Percentiles rank a stretch among this genome's conserved stretches.
Evolutionary conservation across 164 flowering plant genomes (phyloP).

Genomic region (Chloranthus sessilifolius): DNA sequence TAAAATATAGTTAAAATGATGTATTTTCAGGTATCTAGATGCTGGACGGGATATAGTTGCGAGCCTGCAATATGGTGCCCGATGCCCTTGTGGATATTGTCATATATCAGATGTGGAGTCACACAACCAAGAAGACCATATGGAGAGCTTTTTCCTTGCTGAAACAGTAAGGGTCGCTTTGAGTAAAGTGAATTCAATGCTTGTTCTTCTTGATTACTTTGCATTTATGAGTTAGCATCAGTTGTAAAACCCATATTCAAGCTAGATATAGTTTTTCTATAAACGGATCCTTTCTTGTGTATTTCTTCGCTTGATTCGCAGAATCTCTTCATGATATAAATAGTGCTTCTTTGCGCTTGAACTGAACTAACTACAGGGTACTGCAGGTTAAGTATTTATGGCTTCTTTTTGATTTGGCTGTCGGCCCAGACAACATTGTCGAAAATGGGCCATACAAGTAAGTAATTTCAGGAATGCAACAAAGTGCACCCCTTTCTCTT

Average conservation of each 20-base stretch:
- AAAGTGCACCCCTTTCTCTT: no score
- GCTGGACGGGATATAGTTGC: constrained; percentile 94
- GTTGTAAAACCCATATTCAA: no score
- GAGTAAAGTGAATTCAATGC: no score
- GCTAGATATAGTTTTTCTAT: no score
- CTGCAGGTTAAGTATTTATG: constrained; percentile 91
- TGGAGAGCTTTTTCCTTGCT: constrained; percentile 98
- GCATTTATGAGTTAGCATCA: no score
- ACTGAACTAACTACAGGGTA: neutral
- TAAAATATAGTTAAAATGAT: no score
- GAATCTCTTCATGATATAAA: no score
- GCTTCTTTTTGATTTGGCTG: constrained; percentile 99
- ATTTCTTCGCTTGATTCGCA: no score
- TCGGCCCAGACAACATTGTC: constrained; percentile 86
- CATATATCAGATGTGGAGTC: constrained; percentile 93
- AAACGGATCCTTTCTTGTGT: no score
- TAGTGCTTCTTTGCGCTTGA: no score
- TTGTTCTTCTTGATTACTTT: no score
- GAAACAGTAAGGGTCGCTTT: constrained; percentile 84
- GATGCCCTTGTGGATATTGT: constrained; percentile 98
- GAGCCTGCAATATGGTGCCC: constrained; percentile 92
- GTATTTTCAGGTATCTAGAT: constrained; percentile 69
- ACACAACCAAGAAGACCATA: constrained; percentile 92
- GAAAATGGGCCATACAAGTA: constrained; percentile 98
- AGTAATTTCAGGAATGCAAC: constrained; percentile 12